phyloP scores from a whole-genome alignment of 2,329 filamentous ascomycete genomes.

The Metarhizium anisopliae region DNA sequence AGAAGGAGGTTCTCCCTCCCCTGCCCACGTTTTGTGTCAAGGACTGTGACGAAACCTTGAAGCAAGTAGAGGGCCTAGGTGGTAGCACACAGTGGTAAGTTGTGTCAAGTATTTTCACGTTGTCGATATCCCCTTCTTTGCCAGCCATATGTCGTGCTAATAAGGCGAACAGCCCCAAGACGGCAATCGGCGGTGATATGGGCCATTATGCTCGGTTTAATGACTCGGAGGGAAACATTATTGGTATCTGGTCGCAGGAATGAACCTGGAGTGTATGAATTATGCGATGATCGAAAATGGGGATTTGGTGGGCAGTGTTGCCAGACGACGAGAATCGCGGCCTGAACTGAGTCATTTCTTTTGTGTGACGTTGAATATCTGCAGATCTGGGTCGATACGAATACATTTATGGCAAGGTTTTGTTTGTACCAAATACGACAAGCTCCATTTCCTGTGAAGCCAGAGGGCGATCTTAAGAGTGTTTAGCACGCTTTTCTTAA shows the following conservation, averaged over 20 bases:
- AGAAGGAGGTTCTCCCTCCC: slow-evolving; percentile 17
- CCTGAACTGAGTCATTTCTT: too few relatives aligned
- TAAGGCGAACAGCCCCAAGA: slow-evolving; percentile 22
- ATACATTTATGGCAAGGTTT: too few relatives aligned
- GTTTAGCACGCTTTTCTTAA: too few relatives aligned
- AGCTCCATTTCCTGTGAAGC: background rate
- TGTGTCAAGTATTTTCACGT: background rate
- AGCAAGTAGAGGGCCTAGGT: slow-evolving; percentile 19
- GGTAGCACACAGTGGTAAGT: slow-evolving; percentile 27
- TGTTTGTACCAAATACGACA: too few relatives aligned
- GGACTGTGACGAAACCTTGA: slow-evolving; percentile 23
- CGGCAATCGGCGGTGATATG: slow-evolving; percentile 22
- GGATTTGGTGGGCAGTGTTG: too few relatives aligned
- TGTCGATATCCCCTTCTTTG: background rate
- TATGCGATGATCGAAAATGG: background rate
- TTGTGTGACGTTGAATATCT: too few relatives aligned
- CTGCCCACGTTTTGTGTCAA: slow-evolving; percentile 24
- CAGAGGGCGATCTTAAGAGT: too few relatives aligned
- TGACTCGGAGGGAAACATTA: slow-evolving; percentile 29
- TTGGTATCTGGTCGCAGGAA: slow-evolving; percentile 24
- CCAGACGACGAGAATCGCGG: too few relatives aligned
- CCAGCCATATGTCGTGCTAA: background rate
- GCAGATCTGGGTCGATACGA: too few relatives aligned
- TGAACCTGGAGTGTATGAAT: slow-evolving; percentile 7
- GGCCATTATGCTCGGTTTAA: slow-evolving; percentile 26